These are phyloP conservation scores for Pneumocystis sp. DNA, from an alignment of 1,139 yeast genomes.

Conservation along the genomic window DNA sequence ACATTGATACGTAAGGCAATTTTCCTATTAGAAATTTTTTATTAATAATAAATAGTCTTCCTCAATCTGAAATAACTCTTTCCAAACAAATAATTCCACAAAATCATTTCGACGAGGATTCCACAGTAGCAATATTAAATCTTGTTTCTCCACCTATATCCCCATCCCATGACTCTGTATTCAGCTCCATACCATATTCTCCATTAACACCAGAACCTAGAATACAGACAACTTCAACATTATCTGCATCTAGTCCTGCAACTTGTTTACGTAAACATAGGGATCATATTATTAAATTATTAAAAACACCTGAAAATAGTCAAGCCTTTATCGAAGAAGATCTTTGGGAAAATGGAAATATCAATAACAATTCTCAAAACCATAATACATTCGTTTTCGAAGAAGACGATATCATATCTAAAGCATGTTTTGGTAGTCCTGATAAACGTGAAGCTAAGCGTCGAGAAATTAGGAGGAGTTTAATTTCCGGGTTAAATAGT, in stretches of 20 bases:
- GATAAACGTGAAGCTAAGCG: slow-evolving; percentile 24
- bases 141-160: neutral
- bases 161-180: neutral
- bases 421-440: slow-evolving; percentile 29
- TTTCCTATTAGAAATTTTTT: neutral
- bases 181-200: neutral
- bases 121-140: neutral
- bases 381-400: neutral
- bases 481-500: slow-evolving; percentile 11
- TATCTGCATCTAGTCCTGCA: neutral
- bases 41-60: neutral
- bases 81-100: neutral
- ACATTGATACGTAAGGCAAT: neutral
- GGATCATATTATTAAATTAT: neutral
- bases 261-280: neutral
- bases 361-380: neutral
- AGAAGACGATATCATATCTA: slow-evolving; percentile 32
- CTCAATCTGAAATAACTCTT: neutral
- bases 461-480: slow-evolving; percentile 20
- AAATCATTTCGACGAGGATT: neutral
- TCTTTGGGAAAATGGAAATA: neutral
- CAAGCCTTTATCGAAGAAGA: neutral
- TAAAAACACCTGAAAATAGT: neutral
- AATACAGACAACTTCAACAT: neutral
- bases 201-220: neutral